phyloP scores from a whole-genome alignment of 2,329 filamentous ascomycete genomes.

The Sphaerostilbella broomeana region DNA sequence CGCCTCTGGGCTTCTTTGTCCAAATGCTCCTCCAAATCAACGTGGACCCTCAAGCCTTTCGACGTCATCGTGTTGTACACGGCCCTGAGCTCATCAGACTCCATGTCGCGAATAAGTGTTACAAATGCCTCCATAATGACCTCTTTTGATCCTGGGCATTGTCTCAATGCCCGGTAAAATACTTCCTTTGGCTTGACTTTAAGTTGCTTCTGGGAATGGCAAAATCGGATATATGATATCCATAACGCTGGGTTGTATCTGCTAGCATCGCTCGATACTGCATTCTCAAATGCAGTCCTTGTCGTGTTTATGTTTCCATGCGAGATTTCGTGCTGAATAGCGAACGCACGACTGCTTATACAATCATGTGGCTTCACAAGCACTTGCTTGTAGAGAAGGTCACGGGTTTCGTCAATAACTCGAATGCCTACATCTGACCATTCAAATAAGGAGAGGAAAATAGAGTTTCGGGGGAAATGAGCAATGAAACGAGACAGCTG shows the following conservation, averaged over 20 bases:
- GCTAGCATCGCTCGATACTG: conserved; percentile 36
- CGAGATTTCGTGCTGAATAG: conserved; percentile 44
- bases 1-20: conserved; percentile 24
- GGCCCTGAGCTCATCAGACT: conserved; percentile 41
- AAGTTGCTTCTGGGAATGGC: conserved; percentile 31
- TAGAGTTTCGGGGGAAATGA: conserved; percentile 67
- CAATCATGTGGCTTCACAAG: conserved; percentile 35
- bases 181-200: conserved; percentile 39
- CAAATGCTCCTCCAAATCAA: conserved; percentile 46
- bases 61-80: conserved; percentile 41
- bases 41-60: conserved; percentile 45
- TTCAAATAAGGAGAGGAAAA: conserved; percentile 66
- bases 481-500: conserved; percentile 54
- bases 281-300: conserved; percentile 46
- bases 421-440: conserved; percentile 67
- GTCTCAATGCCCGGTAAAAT: conserved; percentile 40
- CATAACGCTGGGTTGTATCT: conserved; percentile 39
- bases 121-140: conserved; percentile 47
- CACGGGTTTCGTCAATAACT: conserved; percentile 70
- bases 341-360: conserved; percentile 40
- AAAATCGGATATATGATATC: conserved; percentile 45
- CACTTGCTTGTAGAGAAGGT: conserved; percentile 51
- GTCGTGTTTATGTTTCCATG: conserved; percentile 44
- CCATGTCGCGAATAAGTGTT: conserved; percentile 38
- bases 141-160: conserved; percentile 45